Conservation (phyloP, 352 stramenopile genomes). For the Peronospora destructor region DNA sequence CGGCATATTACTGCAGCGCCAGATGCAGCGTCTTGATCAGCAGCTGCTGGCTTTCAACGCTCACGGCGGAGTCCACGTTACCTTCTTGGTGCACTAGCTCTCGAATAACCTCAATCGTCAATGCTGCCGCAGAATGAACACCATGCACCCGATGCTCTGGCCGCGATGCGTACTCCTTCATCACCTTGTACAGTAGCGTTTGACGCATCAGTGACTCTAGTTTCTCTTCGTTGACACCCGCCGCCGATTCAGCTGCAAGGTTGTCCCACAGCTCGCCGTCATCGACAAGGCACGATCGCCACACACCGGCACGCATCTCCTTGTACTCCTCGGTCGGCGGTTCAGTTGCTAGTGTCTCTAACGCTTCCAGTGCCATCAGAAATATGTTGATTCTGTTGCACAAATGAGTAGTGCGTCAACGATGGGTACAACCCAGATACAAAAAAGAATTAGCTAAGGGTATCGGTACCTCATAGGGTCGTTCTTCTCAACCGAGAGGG, state of each 20-base stretch:
- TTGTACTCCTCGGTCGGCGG: constrained; percentile 34
- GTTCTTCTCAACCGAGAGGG: constrained; percentile 33
- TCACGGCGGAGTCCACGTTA: constrained; percentile 41
- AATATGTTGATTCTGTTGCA: constrained; percentile 53
- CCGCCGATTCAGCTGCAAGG: constrained; percentile 43
- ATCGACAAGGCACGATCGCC: constrained; percentile 47
- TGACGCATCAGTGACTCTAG: constrained; percentile 57
- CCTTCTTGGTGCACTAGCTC: constrained; percentile 52
- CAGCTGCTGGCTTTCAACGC: constrained; percentile 45
- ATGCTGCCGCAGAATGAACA: constrained; percentile 11
- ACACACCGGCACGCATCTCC: constrained; percentile 38
- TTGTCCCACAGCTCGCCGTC: constrained; percentile 56
- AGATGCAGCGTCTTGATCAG: constrained; percentile 73
- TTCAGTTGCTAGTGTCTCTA: constrained; percentile 45
- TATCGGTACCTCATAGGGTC: constrained; percentile 44
- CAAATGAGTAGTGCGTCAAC: neutral
- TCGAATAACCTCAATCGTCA: constrained; percentile 63
- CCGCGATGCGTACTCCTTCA: constrained; percentile 43
- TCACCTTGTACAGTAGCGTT: constrained; percentile 61
- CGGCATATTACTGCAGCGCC: constrained; percentile 29
- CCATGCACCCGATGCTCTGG: constrained; percentile 15
- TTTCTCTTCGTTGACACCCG: constrained; percentile 55
- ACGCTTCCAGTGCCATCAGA: constrained; percentile 58
- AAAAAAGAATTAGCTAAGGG: neutral
- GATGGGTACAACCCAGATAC: neutral